phyloP scores from a whole-genome alignment of 352 stramenopile genomes.

The Phytophthora pisi region DNA sequence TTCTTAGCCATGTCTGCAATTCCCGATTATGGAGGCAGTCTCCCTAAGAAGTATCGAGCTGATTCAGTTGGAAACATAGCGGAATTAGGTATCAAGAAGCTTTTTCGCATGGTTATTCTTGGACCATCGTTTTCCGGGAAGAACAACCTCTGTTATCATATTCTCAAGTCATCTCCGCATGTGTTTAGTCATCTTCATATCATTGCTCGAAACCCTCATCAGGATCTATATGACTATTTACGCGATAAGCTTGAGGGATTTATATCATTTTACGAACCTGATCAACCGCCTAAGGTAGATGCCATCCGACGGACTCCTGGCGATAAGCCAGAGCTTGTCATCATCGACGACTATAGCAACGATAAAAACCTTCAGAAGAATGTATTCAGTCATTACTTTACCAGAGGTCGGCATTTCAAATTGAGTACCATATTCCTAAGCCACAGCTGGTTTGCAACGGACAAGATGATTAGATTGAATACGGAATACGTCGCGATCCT shows the following conservation, averaged over 20 bases:
- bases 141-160: not conserved
- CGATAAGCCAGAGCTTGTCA: not conserved
- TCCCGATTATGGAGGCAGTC: not conserved
- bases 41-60: not conserved
- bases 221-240: not conserved
- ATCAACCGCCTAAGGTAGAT: not conserved
- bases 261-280: not conserved
- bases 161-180: not conserved
- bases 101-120: not conserved
- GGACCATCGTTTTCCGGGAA: not conserved
- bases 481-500: constrained; percentile 2
- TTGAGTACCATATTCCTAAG: constrained; percentile 1
- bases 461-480: constrained; percentile 9
- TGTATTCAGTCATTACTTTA: not conserved
- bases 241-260: not conserved
- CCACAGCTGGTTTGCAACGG: constrained; percentile 1
- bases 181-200: not conserved
- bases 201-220: not conserved
- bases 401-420: not conserved
- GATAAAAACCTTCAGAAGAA: not conserved
- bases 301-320: not conserved
- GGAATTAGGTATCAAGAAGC: not conserved
- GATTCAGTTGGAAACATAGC: not conserved
- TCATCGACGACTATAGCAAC: not conserved
- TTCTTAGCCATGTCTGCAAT: too few relatives aligned